Evolutionary conservation across 2,329 filamentous ascomycete genomes (phyloP), one percentile per base, ranked within the genome.

Genomic region (Laburnicola sp.): DNA sequence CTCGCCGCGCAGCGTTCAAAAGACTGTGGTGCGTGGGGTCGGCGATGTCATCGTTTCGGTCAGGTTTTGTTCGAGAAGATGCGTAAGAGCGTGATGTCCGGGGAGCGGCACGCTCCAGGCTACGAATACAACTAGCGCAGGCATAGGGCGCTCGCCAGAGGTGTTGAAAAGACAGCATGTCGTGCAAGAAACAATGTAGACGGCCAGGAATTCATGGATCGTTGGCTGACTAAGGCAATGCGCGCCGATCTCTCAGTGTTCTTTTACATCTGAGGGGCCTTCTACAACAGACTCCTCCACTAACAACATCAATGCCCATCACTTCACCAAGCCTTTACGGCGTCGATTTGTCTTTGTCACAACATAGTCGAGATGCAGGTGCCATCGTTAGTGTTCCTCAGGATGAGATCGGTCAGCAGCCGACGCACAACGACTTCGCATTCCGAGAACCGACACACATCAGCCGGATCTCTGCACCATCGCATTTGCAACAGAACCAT

Each of bases 71-170:
- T 39, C 32, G 32, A 43, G 22, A 28, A n/a, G 26, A 11, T 36
- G 48, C n/a, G 25, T 51, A 51, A 8, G 42, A 21, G 32, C 37
- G 41, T 30, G 31, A 23, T 39, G n/a, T 16, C 4, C 22, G 37
- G 11, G 41, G 30, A 32, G 27, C 25, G 21, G 21, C 43, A 41
- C 36, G 28, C 10, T 34, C 23, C 26, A 50, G 42, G 21, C 40
- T 48, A 23, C 43, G 43, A 44, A 34, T 41, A 27, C 47, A 50
- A 21, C 40, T 45, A 27, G 51, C 48, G 36, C 51, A 54, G 3
- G 45, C 23, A 41, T 54, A 54, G 7, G 27, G 42, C 36, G 44
- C 35, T 23, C 35, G 28, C 30, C 35, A 25, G 11, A 36, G 10
- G 11, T 39, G 43, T 26, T 39, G 35, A 8, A 25, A 25, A 26